A percentile compares a stretch with the other conserved stretches of the same genome.
Evolutionary conservation across 768 basidiomycete species (phyloP).

Genomic region (Russula dissimulans): DNA sequence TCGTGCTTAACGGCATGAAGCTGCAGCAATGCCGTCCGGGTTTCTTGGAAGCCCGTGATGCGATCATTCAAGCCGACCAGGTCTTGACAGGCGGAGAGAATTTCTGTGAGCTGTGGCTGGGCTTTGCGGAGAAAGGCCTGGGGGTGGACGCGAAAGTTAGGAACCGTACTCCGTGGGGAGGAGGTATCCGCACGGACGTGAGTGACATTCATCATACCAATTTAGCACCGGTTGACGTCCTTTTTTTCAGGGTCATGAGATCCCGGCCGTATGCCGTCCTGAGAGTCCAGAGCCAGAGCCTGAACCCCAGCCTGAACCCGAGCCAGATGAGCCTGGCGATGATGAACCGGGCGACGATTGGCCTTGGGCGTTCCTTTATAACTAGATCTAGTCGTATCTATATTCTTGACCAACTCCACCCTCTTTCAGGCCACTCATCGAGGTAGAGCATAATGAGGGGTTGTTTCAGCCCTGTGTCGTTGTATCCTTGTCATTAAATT

Average conservation of each 20-base stretch:
- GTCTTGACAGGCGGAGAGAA: slow-evolving; percentile 91
- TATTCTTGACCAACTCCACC: background rate
- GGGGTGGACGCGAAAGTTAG: slow-evolving; percentile 67
- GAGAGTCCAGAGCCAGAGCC: slow-evolving; percentile 24
- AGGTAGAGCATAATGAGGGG: background rate
- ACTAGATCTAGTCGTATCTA: background rate
- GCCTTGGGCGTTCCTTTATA: background rate
- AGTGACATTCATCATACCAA: slow-evolving; percentile 3
- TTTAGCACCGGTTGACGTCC: background rate
- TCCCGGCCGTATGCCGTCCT: slow-evolving; percentile 34
- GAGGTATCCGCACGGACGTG: slow-evolving; percentile 71
- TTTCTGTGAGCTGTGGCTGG: slow-evolving; percentile 77
- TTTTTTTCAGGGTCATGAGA: slow-evolving; percentile 30
- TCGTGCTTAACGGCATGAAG: slow-evolving; percentile 91
- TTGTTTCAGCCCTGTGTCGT: background rate
- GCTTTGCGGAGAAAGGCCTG: slow-evolving; percentile 74
- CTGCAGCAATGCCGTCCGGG: slow-evolving; percentile 84
- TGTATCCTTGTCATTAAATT: too few species aligned
- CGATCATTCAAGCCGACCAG: slow-evolving; percentile 86
- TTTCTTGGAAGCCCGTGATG: slow-evolving; percentile 85
- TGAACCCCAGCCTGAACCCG: slow-evolving; percentile 24
- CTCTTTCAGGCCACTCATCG: background rate
- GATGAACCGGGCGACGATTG: slow-evolving; percentile 12
- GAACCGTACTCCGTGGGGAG: slow-evolving; percentile 86
- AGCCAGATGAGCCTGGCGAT: slow-evolving; percentile 29